These are phyloP conservation scores for Maudiozyma turicensis DNA, from an alignment of 805 yeast genomes.

Conservation along the genomic window DNA sequence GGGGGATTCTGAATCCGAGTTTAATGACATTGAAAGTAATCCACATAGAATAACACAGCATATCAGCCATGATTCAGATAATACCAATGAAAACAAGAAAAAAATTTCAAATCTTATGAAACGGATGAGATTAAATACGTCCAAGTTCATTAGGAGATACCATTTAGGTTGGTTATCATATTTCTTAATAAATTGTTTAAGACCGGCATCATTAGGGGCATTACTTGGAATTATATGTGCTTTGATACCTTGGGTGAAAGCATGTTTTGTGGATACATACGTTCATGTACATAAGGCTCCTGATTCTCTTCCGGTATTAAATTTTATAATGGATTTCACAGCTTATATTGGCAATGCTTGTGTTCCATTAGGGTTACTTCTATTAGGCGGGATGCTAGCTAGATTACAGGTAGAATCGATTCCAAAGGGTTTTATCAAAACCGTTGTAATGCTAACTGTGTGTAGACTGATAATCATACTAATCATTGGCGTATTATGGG, in stretches of 20 bases:
- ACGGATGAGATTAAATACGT: slow-evolving; percentile 7
- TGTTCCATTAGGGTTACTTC: slow-evolving; percentile 75
- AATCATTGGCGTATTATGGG: slow-evolving; percentile 62
- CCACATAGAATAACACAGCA: background rate
- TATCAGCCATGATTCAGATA: too few relatives aligned
- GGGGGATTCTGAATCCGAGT: background rate
- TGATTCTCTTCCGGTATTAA: slow-evolving; percentile 73
- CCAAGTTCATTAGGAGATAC: slow-evolving; percentile 19
- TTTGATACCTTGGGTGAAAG: slow-evolving; percentile 78
- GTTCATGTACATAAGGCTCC: slow-evolving; percentile 65
- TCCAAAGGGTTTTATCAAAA: slow-evolving; percentile 53
- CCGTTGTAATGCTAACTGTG: slow-evolving; percentile 47
- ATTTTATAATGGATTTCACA: slow-evolving; percentile 75
- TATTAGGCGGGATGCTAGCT: slow-evolving; percentile 84
- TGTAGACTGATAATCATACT: slow-evolving; percentile 64
- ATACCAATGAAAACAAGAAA: background rate
- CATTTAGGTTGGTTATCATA: slow-evolving; percentile 30
- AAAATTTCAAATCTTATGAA: background rate
- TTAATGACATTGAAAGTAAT: background rate
- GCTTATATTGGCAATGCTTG: slow-evolving; percentile 76
- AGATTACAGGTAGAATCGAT: slow-evolving; percentile 50
- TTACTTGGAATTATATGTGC: slow-evolving; percentile 56
- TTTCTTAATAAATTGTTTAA: slow-evolving; percentile 41
- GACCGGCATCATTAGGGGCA: slow-evolving; percentile 70
- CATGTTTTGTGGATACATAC: slow-evolving; percentile 50